Base-by-base conservation (phyloP, 768 basidiomycete species). In the Pleurotus eryngii region DNA sequence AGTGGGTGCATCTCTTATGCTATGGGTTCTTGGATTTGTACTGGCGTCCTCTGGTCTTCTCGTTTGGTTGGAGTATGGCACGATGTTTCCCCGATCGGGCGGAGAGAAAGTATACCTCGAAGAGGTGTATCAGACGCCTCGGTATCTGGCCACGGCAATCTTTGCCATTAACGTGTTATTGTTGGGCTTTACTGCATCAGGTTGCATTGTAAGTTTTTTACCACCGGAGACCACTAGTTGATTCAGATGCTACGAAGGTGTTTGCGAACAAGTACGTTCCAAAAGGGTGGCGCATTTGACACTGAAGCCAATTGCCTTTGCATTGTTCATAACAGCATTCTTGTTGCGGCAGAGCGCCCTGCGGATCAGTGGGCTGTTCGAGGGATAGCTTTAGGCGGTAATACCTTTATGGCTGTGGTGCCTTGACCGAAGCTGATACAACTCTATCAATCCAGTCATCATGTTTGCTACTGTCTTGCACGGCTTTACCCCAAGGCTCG, bases 31-130 rank as follows among this genome's bases (percentile, higher is more conserved):
- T 18, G 84, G 84, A 4, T 83, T 84, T 61, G 61, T 77, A 1
- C 72, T 85, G 2, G 83, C 83, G 0, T 81, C 79, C 59, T 85
- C 80, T 54, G 83, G 83, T 0, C 67, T 84, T 12, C 84, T 85
- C 63, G 78, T 85, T 55, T 85, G 82, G 82, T 77, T 85, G 17
- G 83, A 86, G 58, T 79, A 79, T 49, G 85, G 84, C 5, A 81
- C 82, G 2, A 85, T 85, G 84, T 82, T 78, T 58, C 84, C 83
- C 2, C 75, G 83, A 1, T 82, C 80, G 11, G 83, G 84, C 5
- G 83, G 83, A 5, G 84, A 85, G 64, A 84, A 86, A 65, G 82
- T 84, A 2, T 84, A 85, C 60, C 70, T 84, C 22, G 84, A 85
- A 64, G 81, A 77, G 0, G 72, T 82, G 3, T 85, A 82, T 64